These are phyloP conservation scores for Cynara cardunculus DNA, from an alignment of 129 eudicot species.

Conservation along the genomic window DNA sequence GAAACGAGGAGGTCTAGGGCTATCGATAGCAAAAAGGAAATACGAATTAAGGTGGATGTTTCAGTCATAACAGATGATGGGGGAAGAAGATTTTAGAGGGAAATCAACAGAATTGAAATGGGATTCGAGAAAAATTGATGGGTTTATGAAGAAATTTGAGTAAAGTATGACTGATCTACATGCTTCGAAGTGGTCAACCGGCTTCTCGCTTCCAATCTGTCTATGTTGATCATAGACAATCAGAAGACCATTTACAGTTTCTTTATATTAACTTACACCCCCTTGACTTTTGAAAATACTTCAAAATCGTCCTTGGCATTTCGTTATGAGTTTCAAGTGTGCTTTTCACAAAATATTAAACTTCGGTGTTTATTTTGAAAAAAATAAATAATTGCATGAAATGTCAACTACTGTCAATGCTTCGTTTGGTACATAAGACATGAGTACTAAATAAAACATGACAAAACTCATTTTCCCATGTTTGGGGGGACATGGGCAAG, in stretches of 20 bases:
- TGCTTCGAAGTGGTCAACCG: conserved; percentile 23
- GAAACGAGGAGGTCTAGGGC: conserved; percentile 22
- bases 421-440: no score
- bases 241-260: background rate
- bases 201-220: conserved; percentile 11
- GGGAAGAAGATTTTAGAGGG: background rate
- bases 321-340: background rate
- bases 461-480: no score
- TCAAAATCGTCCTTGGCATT: conserved; percentile 2
- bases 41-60: background rate
- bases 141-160: conserved; percentile 7
- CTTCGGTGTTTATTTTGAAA: no score
- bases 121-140: conserved; percentile 7
- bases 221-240: conserved; percentile 1
- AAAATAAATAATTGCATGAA: no score
- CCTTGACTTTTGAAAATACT: background rate
- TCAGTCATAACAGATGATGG: conserved; percentile 11
- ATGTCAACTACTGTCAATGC: no score
- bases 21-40: conserved; percentile 10
- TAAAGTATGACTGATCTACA: conserved; percentile 10
- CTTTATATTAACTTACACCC: background rate
- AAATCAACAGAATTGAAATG: background rate
- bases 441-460: no score
- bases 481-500: no score
- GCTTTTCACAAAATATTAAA: no score